Evolutionary conservation across 768 basidiomycete species (phyloP), one percentile per base, ranked within the genome.

Genomic region (Cyathus striatus): DNA sequence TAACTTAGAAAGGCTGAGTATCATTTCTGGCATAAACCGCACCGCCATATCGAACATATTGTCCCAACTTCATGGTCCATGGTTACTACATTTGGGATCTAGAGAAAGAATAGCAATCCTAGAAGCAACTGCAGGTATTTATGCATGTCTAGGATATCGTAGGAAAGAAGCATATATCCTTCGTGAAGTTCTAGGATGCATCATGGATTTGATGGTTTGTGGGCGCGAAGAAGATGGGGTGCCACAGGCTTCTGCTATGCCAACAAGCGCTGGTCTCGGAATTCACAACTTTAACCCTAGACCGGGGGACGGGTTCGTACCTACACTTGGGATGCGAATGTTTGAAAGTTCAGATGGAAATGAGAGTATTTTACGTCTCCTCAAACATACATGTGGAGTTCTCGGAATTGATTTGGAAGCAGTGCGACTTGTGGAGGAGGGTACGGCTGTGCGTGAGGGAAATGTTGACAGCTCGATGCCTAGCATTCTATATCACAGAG

Each of bases 131-230:
- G 86, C 88, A 0, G 80, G 81, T 49, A 65, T 90, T 36, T 94
- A 86, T 60, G 75, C 83, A 9, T 85, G 81, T 49, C 60, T 99
- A 4, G 92, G 90, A 6, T 90, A 92, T 59, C 76, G 70, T 41
- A 75, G 96, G 37, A 95, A 95, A 64, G 94, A 96, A 64, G 86
- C 83, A 0, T 87, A 88, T 53, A 68, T 92, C 30, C 69, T 93
- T 20, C 75, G 95, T 9, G 93, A 97, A 56, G 75, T 96, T 33
- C 71, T 94, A 17, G 89, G 86, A 6, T 87, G 86, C 50, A 62
- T 91, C 42, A 69, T 94, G 67, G 93, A 92, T 56, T 72, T 91
- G 42, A 66, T 95, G 45, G 86, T 93, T n/a, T 88, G 81, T 52
- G 89, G 84, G 40, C 77, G 86, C 38, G 86, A 86, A 52, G 87